These are phyloP conservation scores for Phytopythium oedochilum DNA, from an alignment of 352 stramenopile species.

Conservation along the genomic window DNA sequence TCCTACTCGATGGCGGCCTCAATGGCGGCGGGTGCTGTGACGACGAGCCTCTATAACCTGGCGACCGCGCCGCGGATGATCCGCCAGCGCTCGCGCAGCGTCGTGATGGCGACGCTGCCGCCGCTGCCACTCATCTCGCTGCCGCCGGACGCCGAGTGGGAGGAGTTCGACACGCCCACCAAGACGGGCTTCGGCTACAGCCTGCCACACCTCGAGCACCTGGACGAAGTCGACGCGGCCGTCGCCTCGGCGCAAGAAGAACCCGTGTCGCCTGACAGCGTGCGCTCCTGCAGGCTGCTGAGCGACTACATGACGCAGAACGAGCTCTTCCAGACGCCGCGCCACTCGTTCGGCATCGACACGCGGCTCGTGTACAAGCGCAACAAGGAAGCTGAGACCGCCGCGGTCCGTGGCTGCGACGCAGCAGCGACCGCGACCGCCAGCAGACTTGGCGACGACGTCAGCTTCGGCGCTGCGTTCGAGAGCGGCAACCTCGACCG, in stretches of 20 bases:
- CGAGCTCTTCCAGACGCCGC: slow-evolving; percentile 48
- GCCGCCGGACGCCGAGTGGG: slow-evolving; percentile 58
- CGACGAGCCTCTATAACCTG: background rate
- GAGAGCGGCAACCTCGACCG: slow-evolving; percentile 77
- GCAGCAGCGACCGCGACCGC: too few relatives aligned
- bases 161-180: slow-evolving; percentile 56
- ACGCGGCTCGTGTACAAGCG: slow-evolving; percentile 63
- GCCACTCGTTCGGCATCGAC: slow-evolving; percentile 57
- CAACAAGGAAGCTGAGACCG: slow-evolving; percentile 32
- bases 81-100: slow-evolving; percentile 39
- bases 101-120: slow-evolving; percentile 35
- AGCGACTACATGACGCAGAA: slow-evolving; percentile 75
- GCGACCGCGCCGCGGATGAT: slow-evolving; percentile 10
- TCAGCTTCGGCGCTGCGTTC: slow-evolving; percentile 61
- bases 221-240: slow-evolving; percentile 38
- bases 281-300: slow-evolving; percentile 29
- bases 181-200: slow-evolving; percentile 54
- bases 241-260: slow-evolving; percentile 14
- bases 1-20: background rate
- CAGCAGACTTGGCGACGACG: slow-evolving; percentile 19
- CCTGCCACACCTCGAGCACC: slow-evolving; percentile 36
- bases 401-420: too few relatives aligned
- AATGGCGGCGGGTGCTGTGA: background rate
- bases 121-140: slow-evolving; percentile 64
- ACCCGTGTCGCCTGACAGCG: slow-evolving; percentile 5